Percentiles rank a stretch among this genome's conserved stretches.
Conservation (phyloP, 1,139 yeast genomes). For the Pichia sp. region DNA sequence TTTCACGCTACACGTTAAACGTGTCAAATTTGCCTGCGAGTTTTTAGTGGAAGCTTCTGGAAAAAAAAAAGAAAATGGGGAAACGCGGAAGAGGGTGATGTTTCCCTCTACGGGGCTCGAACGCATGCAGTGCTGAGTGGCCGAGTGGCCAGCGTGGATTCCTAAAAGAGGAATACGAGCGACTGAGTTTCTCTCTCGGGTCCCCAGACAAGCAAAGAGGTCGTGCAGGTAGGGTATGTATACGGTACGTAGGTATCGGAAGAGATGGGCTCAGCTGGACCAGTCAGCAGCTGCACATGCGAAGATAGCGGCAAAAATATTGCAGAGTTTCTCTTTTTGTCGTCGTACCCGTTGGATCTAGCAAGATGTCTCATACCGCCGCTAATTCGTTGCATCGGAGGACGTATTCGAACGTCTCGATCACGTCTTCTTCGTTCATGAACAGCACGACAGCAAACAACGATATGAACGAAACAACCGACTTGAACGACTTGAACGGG, state of each 20-base stretch:
- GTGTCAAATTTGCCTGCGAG: slow-evolving; percentile 3
- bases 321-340: background rate
- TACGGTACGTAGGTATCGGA: background rate
- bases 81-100: no score
- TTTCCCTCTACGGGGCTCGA: background rate
- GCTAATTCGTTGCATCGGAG: background rate
- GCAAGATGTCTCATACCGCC: background rate
- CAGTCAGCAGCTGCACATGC: no score
- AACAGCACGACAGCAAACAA: slow-evolving; percentile 4
- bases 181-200: background rate
- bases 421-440: slow-evolving; percentile 6
- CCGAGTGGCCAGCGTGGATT: background rate
- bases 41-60: background rate
- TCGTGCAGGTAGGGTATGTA: no score
- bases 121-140: background rate
- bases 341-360: background rate
- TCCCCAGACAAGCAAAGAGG: background rate
- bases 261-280: background rate
- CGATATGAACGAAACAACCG: background rate
- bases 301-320: no score
- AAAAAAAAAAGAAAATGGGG: background rate
- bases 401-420: slow-evolving; percentile 2
- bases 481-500: background rate
- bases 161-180: background rate
- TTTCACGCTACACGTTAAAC: slow-evolving; percentile 1